Conservation (phyloP, 441 rosid genomes). For the Euphorbia celastroides region DNA sequence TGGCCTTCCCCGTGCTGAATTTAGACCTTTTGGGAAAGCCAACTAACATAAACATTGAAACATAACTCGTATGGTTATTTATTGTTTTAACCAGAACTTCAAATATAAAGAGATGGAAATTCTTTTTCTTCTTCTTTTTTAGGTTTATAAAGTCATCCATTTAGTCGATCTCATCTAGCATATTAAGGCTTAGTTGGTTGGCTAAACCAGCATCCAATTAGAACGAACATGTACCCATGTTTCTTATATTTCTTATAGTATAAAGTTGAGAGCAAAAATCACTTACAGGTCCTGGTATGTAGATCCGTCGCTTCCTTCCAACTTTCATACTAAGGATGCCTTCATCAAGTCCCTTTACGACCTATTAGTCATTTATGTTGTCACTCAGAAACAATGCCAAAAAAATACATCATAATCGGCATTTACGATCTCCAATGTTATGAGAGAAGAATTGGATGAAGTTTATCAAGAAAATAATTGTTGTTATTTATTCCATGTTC, state of each 20-base stretch:
- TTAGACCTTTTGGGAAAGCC: constrained; percentile 87
- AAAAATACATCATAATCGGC: background rate
- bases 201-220: background rate
- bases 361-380: constrained; percentile 40
- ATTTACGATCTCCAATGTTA: background rate
- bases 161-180: too few species aligned
- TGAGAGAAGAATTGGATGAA: background rate
- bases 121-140: too few species aligned
- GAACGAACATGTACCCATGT: background rate
- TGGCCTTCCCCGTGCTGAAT: constrained; percentile 93
- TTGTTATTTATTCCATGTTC: background rate
- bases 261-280: background rate
- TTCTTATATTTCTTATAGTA: background rate
- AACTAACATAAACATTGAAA: constrained; percentile 37
- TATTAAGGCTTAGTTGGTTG: too few species aligned
- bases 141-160: too few species aligned
- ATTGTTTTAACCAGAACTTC: too few species aligned
- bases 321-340: constrained; percentile 81
- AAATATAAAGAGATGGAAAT: too few species aligned
- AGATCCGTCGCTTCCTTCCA: constrained; percentile 86
- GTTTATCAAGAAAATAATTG: background rate
- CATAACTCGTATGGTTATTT: constrained; percentile 7
- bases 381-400: constrained; percentile 2
- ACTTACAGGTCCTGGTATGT: constrained; percentile 81
- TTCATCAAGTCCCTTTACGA: constrained; percentile 94